phyloP scores from a whole-genome alignment of 345 rosid genomes.

The Geranium brycei region DNA sequence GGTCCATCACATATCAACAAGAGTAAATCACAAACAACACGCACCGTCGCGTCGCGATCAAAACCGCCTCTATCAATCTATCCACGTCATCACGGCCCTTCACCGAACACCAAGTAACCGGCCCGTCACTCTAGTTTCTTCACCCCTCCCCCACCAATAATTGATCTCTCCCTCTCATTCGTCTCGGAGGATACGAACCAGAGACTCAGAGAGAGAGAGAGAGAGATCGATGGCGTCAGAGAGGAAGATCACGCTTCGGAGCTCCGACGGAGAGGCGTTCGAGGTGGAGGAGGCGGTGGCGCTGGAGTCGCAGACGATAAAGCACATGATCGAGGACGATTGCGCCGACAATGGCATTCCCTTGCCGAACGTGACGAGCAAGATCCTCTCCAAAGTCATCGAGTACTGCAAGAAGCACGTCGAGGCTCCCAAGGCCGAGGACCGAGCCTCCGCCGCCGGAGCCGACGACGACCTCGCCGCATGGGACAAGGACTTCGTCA shows the following conservation, averaged over 20 bases:
- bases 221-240: constrained; percentile 8
- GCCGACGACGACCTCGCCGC: constrained; percentile 28
- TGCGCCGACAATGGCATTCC: constrained; percentile 51
- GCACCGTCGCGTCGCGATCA: too few relatives aligned
- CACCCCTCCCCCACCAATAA: too few relatives aligned
- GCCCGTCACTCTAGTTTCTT: too few relatives aligned
- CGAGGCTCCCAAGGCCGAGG: constrained; percentile 23
- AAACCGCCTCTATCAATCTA: too few relatives aligned
- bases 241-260: constrained; percentile 32
- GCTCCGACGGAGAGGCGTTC: constrained; percentile 55
- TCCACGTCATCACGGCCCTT: too few relatives aligned
- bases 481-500: constrained; percentile 50
- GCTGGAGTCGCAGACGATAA: constrained; percentile 46
- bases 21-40: too few relatives aligned
- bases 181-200: not conserved
- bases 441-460: constrained; percentile 12
- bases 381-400: constrained; percentile 51
- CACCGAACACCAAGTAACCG: too few relatives aligned
- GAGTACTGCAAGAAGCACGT: constrained; percentile 73
- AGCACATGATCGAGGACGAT: constrained; percentile 56
- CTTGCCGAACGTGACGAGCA: constrained; percentile 53
- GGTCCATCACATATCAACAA: too few relatives aligned
- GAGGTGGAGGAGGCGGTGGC: constrained; percentile 56
- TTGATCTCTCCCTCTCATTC: too few relatives aligned
- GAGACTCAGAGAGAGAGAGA: not conserved